Evolutionary conservation across 495 filamentous ascomycete genomes (phyloP).

Genomic region (Thermothielavioides terrestris): DNA sequence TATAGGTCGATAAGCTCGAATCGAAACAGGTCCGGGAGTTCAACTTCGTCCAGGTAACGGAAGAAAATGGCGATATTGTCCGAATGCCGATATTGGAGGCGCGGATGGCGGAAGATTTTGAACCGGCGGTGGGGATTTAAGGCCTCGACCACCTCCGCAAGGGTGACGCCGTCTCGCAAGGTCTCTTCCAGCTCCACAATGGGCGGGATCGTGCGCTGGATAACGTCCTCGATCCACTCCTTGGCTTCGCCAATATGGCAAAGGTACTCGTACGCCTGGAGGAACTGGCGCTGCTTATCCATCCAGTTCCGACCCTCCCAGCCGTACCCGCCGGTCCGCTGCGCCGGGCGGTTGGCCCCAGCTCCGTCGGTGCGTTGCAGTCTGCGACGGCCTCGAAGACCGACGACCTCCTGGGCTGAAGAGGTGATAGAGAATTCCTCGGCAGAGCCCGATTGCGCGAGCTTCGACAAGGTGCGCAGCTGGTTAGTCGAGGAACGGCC

Average conservation of each 20-base stretch:
- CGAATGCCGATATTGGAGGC: constrained; percentile 88
- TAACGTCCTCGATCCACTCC: constrained; percentile 96
- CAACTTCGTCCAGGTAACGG: constrained; percentile 82
- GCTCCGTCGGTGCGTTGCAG: constrained; percentile 62
- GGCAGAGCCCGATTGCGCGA: constrained; percentile 63
- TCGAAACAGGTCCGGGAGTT: constrained; percentile 93
- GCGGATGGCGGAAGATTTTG: constrained; percentile 75
- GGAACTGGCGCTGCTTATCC: constrained; percentile 93
- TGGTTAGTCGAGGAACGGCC: constrained; percentile 81
- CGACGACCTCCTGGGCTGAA: constrained; percentile 72
- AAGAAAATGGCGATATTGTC: constrained; percentile 97
- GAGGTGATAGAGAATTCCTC: constrained; percentile 74
- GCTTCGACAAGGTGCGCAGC: constrained; percentile 76
- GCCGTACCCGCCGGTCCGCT: constrained; percentile 45
- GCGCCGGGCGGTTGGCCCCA: constrained; percentile 38
- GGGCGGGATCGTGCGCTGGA: constrained; percentile 78
- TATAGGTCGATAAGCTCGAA: constrained; percentile 98
- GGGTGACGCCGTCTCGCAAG: constrained; percentile 82
- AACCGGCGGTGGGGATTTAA: constrained; percentile 65
- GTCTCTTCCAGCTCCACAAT: constrained; percentile 96
- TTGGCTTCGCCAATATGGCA: constrained; percentile 99
- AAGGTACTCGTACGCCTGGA: constrained; percentile 97
- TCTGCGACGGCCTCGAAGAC: constrained; percentile 71
- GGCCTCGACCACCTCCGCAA: constrained; percentile 92
- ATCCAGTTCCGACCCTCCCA: constrained; percentile 95